These are phyloP conservation scores for Saccharata proteae DNA, from an alignment of 2,329 filamentous ascomycete species.

Conservation along the genomic window DNA sequence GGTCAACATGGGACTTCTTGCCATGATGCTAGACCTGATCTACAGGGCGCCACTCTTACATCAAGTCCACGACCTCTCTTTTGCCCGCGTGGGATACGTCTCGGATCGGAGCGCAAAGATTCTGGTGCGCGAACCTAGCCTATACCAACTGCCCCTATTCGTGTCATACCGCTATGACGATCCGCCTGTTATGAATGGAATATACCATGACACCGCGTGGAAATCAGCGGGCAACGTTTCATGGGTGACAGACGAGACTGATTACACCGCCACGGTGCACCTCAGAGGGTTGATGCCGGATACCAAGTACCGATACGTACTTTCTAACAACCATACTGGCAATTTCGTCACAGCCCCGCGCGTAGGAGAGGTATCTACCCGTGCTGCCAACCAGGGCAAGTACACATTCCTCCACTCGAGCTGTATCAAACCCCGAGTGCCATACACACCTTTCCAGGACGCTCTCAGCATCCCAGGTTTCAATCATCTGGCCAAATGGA, in stretches of 20 bases:
- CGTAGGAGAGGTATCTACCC: constrained; percentile 46
- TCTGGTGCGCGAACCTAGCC: constrained; percentile 73
- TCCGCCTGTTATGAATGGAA: constrained; percentile 36
- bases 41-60: constrained; percentile 61
- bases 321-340: constrained; percentile 78
- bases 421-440: constrained; percentile 84
- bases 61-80: constrained; percentile 63
- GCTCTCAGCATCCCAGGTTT: constrained; percentile 73
- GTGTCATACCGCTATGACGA: constrained; percentile 45
- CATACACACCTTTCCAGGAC: constrained; percentile 76
- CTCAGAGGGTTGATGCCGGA: constrained; percentile 58
- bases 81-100: constrained; percentile 78
- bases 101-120: constrained; percentile 69
- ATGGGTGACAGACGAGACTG: constrained; percentile 61
- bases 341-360: constrained; percentile 68
- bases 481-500: constrained; percentile 57
- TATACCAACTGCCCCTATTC: constrained; percentile 60
- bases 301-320: constrained; percentile 67
- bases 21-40: constrained; percentile 64
- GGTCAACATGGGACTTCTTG: constrained; percentile 58
- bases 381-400: constrained; percentile 47
- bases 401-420: constrained; percentile 90
- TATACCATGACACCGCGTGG: constrained; percentile 50
- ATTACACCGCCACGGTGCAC: constrained; percentile 64
- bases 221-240: constrained; percentile 51